A percentile compares a stretch with the other conserved stretches of the same genome.
These are phyloP conservation scores for Fraxinus sp. DNA, from an alignment of 305 asterid species.

Conservation along the genomic window DNA sequence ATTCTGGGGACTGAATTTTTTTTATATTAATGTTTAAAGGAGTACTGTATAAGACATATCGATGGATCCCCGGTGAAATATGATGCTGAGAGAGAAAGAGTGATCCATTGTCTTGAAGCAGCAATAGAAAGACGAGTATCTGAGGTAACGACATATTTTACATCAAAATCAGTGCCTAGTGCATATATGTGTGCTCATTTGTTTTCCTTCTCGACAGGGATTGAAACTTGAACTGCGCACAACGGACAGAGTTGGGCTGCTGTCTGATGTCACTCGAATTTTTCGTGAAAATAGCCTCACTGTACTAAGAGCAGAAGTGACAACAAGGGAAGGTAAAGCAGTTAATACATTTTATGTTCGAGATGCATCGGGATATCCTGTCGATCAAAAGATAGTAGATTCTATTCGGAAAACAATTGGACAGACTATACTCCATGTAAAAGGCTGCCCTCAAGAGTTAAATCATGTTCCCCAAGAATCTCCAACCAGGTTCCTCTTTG, in stretches of 20 bases:
- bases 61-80: constrained; percentile 94
- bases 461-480: constrained; percentile 69
- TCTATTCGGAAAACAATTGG: constrained; percentile 76
- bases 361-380: constrained; percentile 78
- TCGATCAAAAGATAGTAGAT: constrained; percentile 78
- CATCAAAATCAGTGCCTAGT: not conserved
- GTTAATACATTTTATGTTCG: constrained; percentile 76
- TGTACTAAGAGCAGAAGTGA: constrained; percentile 85
- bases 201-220: constrained; percentile 43
- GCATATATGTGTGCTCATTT: not conserved
- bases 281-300: constrained; percentile 83
- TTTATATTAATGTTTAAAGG: constrained; percentile 42
- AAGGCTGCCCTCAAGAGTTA: constrained; percentile 54
- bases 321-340: constrained; percentile 79
- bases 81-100: constrained; percentile 90
- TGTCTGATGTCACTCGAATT: constrained; percentile 83
- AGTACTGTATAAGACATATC: constrained; percentile 77
- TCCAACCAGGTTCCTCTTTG: constrained; percentile 78
- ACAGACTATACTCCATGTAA: constrained; percentile 75
- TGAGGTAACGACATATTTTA: constrained; percentile 45
- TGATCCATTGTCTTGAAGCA: constrained; percentile 92
- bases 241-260: constrained; percentile 72
- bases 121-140: constrained; percentile 89
- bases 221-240: constrained; percentile 84
- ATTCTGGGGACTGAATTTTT: not conserved